Conservation (phyloP, 208 protist genomes). For the Jaenimonas drosophilae region DNA sequence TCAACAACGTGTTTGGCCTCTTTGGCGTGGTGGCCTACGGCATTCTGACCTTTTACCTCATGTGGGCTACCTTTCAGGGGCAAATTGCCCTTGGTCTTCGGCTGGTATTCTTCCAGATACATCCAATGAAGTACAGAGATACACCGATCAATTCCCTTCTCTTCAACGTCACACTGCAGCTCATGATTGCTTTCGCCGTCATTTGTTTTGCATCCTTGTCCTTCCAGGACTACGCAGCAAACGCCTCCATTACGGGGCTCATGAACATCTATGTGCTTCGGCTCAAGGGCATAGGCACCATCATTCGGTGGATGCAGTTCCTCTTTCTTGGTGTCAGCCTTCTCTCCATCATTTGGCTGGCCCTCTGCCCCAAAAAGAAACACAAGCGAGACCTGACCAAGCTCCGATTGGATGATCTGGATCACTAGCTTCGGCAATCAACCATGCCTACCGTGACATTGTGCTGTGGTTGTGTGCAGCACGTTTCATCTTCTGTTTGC, state of each 20-base stretch:
- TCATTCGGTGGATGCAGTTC: slow-evolving; percentile 68
- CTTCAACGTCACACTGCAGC: slow-evolving; percentile 90
- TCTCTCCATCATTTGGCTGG: slow-evolving; percentile 38
- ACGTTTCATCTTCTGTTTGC: too few species aligned
- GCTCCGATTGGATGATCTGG: slow-evolving; percentile 21
- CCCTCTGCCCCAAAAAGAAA: slow-evolving; percentile 39
- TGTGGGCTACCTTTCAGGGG: slow-evolving; percentile 86
- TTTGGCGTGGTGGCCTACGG: slow-evolving; percentile 87
- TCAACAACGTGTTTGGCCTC: slow-evolving; percentile 82
- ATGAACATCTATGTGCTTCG: slow-evolving; percentile 71
- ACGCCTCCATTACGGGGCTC: slow-evolving; percentile 59
- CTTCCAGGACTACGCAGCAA: slow-evolving; percentile 76
- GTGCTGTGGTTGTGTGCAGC: too few species aligned
- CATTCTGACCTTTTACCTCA: slow-evolving; percentile 88
- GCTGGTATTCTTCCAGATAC: slow-evolving; percentile 76
- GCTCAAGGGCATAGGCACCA: slow-evolving; percentile 51
- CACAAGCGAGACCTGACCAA: slow-evolving; percentile 23
- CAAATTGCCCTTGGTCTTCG: slow-evolving; percentile 86
- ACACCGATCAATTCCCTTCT: slow-evolving; percentile 93
- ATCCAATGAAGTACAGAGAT: slow-evolving; percentile 82
- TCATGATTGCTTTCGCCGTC: slow-evolving; percentile 84
- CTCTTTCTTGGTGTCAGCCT: slow-evolving; percentile 45
- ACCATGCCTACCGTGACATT: too few species aligned
- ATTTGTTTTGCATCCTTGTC: slow-evolving; percentile 81
- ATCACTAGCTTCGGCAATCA: too few species aligned